A percentile compares a stretch with the other conserved stretches of the same genome.
Evolutionary conservation across 169 alveolate species (phyloP).

Genomic region (Cryptosporidium baileyi): DNA sequence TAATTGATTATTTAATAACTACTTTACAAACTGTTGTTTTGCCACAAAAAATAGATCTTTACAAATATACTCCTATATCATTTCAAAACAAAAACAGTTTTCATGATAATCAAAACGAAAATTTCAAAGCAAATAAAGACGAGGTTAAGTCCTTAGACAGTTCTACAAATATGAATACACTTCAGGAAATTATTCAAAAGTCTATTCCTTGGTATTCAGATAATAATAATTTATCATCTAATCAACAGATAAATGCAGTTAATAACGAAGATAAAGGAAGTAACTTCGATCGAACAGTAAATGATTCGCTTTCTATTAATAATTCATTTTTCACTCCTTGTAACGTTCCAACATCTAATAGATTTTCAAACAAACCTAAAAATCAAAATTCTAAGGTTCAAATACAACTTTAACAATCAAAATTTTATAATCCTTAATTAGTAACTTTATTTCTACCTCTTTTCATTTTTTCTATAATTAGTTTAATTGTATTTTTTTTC

Average conservation of each 20-base stretch:
- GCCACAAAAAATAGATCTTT: slow-evolving; percentile 39
- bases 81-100: background rate
- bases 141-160: background rate
- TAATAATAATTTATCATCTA: background rate
- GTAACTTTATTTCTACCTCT: background rate
- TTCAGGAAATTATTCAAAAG: slow-evolving; percentile 17
- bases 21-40: slow-evolving; percentile 19
- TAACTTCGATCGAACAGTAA: background rate
- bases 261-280: background rate
- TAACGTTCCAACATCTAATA: slow-evolving; percentile 26
- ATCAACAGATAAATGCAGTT: background rate
- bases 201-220: slow-evolving; percentile 7
- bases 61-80: slow-evolving; percentile 9
- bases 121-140: background rate
- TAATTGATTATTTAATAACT: slow-evolving; percentile 15
- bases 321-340: slow-evolving; percentile 10
- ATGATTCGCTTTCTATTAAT: background rate
- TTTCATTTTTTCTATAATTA: too few species aligned
- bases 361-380: slow-evolving; percentile 50
- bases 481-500: too few species aligned
- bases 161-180: background rate
- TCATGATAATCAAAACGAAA: background rate
- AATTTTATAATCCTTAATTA: background rate
- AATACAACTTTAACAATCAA: slow-evolving; percentile 8
- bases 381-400: slow-evolving; percentile 14